Percentiles rank a stretch among this genome's conserved stretches.
Conservation (phyloP, 257 asterid species). For the Nyctanthes arbortristis region DNA sequence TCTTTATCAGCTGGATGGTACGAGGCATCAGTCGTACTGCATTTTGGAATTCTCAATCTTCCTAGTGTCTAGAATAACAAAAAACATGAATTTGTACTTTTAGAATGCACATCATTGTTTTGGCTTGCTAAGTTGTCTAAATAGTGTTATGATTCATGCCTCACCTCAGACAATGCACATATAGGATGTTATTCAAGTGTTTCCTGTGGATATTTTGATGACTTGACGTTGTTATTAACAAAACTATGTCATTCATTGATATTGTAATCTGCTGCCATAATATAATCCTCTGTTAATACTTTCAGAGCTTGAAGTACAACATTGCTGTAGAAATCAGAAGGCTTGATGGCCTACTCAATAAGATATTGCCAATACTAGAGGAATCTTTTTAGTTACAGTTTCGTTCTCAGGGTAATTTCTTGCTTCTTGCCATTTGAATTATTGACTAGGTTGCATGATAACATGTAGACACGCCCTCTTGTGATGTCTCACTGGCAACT, state of each 20-base stretch:
- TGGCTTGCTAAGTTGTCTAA: too few species aligned
- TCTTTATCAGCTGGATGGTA: too few species aligned
- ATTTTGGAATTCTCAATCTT: neutral
- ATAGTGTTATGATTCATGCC: too few species aligned
- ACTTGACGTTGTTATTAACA: neutral
- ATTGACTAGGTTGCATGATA: neutral
- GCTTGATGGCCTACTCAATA: neutral
- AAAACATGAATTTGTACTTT: neutral
- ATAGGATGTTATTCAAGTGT: too few species aligned
- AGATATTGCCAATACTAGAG: neutral
- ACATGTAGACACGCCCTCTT: too few species aligned
- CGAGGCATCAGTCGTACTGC: neutral
- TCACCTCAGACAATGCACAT: too few species aligned
- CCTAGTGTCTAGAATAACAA: neutral
- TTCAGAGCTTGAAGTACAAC: neutral
- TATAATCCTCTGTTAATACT: neutral
- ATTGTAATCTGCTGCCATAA: neutral
- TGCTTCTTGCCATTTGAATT: neutral
- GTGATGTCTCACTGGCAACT: too few species aligned
- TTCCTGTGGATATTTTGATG: neutral
- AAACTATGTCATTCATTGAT: neutral
- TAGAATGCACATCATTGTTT: too few species aligned
- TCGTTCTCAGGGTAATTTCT: neutral
- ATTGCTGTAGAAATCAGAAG: neutral
- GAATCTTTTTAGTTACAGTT: too few species aligned